A percentile compares a stretch with the other conserved stretches of the same genome.
phyloP scores from a whole-genome alignment of 176 grass and related monocot species.

The Lolium rigidum region DNA sequence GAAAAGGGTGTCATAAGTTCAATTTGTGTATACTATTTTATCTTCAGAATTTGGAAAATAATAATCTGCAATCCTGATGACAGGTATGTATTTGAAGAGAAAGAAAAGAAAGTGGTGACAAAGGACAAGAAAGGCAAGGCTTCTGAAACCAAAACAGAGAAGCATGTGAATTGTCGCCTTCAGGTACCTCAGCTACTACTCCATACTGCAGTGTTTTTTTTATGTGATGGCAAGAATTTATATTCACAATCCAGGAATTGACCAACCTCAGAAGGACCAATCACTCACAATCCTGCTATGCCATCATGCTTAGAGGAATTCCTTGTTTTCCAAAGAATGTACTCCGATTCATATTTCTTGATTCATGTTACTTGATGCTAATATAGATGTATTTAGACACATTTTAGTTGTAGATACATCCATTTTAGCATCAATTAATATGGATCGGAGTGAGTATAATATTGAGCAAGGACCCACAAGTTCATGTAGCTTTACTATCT shows the following conservation, averaged over 20 bases:
- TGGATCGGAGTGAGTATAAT: too few species aligned
- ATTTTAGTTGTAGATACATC: too few species aligned
- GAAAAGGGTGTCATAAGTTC: background rate
- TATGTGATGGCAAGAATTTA: background rate
- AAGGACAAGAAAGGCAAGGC: constrained; percentile 72
- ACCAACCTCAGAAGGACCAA: constrained; percentile 8
- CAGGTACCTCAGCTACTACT: constrained; percentile 65
- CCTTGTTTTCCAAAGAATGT: background rate
- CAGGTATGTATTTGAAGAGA: constrained; percentile 92
- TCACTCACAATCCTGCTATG: background rate
- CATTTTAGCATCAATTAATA: too few species aligned
- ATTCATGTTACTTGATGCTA: too few species aligned
- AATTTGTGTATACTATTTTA: background rate
- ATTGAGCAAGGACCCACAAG: background rate
- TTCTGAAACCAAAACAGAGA: constrained; percentile 66
- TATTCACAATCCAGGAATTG: background rate
- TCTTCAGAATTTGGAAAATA: background rate
- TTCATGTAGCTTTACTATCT: background rate
- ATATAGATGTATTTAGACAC: too few species aligned
- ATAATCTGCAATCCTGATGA: background rate
- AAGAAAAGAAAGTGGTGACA: constrained; percentile 69
- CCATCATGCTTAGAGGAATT: background rate
- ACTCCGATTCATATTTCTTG: too few species aligned
- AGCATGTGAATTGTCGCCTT: constrained; percentile 80
- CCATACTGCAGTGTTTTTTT: background rate